Evolutionary conservation across 2,329 filamentous ascomycete species (phyloP), one percentile per base, ranked within the genome.

Genomic region (Fusarium sp.): DNA sequence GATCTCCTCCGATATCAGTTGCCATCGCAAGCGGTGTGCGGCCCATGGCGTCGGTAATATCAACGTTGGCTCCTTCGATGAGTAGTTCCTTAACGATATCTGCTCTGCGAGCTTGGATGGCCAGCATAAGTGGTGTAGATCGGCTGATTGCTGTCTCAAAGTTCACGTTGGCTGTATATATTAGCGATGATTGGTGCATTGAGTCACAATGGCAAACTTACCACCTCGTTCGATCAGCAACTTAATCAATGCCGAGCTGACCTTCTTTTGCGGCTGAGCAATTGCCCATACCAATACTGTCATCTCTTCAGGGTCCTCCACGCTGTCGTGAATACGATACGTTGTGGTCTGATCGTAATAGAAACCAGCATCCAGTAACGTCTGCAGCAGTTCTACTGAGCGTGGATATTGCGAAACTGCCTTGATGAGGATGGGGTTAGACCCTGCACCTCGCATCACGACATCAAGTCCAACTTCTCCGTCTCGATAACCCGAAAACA

Each of bases 21-120:
- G 86, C 88, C 79, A 89, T 84, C 2, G 86, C 85, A 38, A 90
- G 79, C 3, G 87, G 86, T 4, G 86, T 89, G 55, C 84, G 86
- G 11, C 86, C 86, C 32, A 81, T 79, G 32, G 81, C 82, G 71
- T 90, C 88, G 28, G 82, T 77, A 3, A 85, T 80, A 54, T 89
- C 87, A 3, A 86, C 85, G 60, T 89, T 87, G 3, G 87, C 86
- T 8, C 85, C 87, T 44, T 85, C 83, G 3, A 86, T 75, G 5
- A 91, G 78, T 11, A 91, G 79, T 20, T 81, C 75, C 55, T 83
- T 83, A 5, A 88, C 86, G 11, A 90, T 75, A 26, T 89, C 88
- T n/a, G 82, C 79, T 2, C 87, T 82, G 8, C 82, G 81, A 45
- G 81, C 79, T 45, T 83, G 83, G 44, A 90, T 85, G 2, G 88